A percentile compares a stretch with the other conserved stretches of the same genome.
Conservation (phyloP, 257 asterid species). For the Solanum chiquidenum region DNA sequence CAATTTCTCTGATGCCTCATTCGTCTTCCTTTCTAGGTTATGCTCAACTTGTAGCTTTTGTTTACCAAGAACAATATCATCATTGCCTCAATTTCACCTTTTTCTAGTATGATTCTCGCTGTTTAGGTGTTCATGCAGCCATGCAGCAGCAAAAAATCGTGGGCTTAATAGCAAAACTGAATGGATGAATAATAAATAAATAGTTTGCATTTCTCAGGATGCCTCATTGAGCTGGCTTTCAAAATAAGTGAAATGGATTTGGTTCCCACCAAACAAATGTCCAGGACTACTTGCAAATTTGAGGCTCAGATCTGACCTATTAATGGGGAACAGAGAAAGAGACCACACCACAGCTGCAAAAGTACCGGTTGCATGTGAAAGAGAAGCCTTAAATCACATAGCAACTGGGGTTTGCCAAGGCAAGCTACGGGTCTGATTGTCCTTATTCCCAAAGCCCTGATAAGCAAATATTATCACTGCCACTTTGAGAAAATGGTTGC, state of each 20-base stretch:
- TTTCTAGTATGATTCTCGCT: neutral
- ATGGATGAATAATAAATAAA: neutral
- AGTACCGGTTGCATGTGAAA: neutral
- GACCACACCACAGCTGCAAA: constrained; percentile 17
- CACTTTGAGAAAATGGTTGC: neutral
- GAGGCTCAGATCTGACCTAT: constrained; percentile 16
- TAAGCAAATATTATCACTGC: neutral
- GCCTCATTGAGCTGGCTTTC: neutral
- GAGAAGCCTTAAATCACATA: neutral
- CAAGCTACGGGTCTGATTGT: constrained; percentile 7
- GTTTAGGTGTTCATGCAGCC: neutral
- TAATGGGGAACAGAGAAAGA: neutral
- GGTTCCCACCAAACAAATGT: neutral
- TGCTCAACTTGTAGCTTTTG: neutral
- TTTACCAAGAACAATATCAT: neutral
- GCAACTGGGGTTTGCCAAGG: constrained; percentile 6
- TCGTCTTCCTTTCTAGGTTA: neutral
- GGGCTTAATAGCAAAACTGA: neutral
- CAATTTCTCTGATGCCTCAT: neutral
- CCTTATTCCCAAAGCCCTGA: neutral
- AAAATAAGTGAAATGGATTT: neutral
- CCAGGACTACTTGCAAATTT: neutral
- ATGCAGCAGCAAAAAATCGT: neutral
- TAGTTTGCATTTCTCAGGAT: neutral
- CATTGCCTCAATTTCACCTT: neutral